Base-by-base conservation (phyloP, 169 alveolate genomes). In the Neospora caninum region DNA sequence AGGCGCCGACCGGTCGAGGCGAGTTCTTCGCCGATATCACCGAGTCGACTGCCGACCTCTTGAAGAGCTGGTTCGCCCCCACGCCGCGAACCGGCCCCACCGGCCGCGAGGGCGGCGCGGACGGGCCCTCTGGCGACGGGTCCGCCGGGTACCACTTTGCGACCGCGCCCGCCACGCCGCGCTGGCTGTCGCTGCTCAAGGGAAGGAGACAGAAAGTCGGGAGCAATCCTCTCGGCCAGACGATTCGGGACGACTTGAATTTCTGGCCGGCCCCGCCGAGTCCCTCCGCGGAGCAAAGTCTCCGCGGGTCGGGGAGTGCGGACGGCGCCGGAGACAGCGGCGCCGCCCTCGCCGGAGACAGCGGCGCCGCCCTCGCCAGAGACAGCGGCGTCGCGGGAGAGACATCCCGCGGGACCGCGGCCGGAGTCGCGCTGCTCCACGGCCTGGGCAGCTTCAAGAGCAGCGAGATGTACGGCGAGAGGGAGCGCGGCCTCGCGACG, bases 181-280 rank as follows among this genome's bases (percentile, higher is more conserved):
- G 39, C 43, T 73, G 49, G 43, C 45, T 36, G 43, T 1, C 84
- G 43, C 27, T 36, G 27, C 27, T 31, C n/a, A 16, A n/a, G 43
- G 84, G 39, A 41, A 2, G 84, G 27, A 1, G 43, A 4, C 84
- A 73, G 43, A 18, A n/a, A 2, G n/a, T 34, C 31, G n/a, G 43
- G 16, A 73, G 42, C 82, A 91, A 91, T 39, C 94, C 94, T 41
- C 94, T 91, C 80, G 94, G 94, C 43, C 94, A 91, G 67, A 13
- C 80, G 69, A n/a, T 91, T 16, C 70, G 88, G 38, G 80, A 86
- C 34, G 94, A 91, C 82, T 38, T 91, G 89, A 91, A 91, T 82
- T 91, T 91, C 94, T 91, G 94, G 94, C 94, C 94, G 6, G 88
- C 88, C 39, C 67, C 88, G 53, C 67, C 88, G 64, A 82, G 88